These are phyloP conservation scores for Lagerstroemia speciosa DNA, from an alignment of 345 rosid genomes.

Conservation along the genomic window DNA sequence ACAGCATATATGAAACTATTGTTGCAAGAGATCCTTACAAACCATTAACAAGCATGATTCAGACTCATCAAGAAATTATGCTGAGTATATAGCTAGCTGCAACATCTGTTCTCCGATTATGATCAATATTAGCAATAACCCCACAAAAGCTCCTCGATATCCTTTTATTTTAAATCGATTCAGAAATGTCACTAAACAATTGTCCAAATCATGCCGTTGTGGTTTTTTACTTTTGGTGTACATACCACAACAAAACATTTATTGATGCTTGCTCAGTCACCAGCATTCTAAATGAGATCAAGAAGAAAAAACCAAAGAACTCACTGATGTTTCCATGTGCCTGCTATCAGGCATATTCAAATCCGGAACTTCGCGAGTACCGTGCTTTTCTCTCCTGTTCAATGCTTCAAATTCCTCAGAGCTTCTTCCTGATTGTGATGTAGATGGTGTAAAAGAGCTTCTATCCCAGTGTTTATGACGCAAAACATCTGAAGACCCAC, in stretches of 20 bases:
- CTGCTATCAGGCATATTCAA: constrained; percentile 49
- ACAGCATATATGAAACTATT: neutral
- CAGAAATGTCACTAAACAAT: neutral
- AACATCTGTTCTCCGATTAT: neutral
- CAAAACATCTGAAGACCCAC: constrained; percentile 33
- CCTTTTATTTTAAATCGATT: neutral
- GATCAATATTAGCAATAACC: neutral
- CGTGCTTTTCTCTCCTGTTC: constrained; percentile 46
- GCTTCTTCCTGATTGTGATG: constrained; percentile 39
- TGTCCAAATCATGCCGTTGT: neutral
- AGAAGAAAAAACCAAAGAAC: constrained; percentile 13
- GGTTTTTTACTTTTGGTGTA: neutral
- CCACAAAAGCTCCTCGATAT: neutral
- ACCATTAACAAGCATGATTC: neutral
- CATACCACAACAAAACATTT: neutral
- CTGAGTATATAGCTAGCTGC: neutral
- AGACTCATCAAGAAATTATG: neutral
- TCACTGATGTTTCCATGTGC: constrained; percentile 40
- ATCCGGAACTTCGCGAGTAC: constrained; percentile 37
- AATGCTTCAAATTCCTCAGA: constrained; percentile 34
- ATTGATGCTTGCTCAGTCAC: neutral
- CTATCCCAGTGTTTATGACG: constrained; percentile 46
- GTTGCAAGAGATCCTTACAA: neutral
- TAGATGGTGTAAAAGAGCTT: constrained; percentile 32
- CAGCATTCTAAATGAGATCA: neutral